phyloP scores from a whole-genome alignment of 331 rosid species.

The Malus hybrid region DNA sequence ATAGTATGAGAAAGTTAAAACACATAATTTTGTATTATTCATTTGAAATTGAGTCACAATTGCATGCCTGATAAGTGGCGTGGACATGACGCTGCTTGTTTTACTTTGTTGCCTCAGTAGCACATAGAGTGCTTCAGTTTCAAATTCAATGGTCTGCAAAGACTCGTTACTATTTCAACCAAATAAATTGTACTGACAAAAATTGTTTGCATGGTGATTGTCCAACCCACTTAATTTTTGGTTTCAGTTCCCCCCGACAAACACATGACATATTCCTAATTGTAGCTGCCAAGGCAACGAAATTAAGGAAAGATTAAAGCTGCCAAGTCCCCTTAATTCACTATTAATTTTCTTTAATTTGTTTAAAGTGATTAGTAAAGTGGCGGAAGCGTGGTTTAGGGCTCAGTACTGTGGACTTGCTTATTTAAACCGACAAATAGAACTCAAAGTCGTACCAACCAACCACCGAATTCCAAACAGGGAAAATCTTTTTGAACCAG shows the following conservation, averaged over 20 bases:
- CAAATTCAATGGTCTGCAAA: not conserved
- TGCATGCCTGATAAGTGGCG: not conserved
- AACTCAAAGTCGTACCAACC: not conserved
- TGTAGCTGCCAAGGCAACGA: not conserved
- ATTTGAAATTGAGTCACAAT: too few relatives aligned
- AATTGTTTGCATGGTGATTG: not conserved
- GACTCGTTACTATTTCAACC: not conserved
- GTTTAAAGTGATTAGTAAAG: not conserved
- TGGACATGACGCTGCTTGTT: not conserved
- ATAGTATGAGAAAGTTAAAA: too few relatives aligned
- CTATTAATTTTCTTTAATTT: too few relatives aligned
- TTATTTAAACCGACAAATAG: slow-evolving; percentile 11
- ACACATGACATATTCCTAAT: too few relatives aligned
- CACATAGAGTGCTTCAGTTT: not conserved
- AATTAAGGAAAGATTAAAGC: not conserved
- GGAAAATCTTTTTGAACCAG: not conserved
- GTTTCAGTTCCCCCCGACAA: too few relatives aligned
- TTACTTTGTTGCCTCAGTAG: not conserved
- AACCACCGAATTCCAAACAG: not conserved
- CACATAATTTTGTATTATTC: too few relatives aligned
- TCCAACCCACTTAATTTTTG: too few relatives aligned
- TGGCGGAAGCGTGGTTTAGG: not conserved
- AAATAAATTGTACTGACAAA: not conserved
- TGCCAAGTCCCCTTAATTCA: not conserved
- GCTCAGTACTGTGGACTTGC: too few relatives aligned